Evolutionary conservation across 176 grass and related monocot genomes (phyloP).

Genomic region (Aegilops bicornis): DNA sequence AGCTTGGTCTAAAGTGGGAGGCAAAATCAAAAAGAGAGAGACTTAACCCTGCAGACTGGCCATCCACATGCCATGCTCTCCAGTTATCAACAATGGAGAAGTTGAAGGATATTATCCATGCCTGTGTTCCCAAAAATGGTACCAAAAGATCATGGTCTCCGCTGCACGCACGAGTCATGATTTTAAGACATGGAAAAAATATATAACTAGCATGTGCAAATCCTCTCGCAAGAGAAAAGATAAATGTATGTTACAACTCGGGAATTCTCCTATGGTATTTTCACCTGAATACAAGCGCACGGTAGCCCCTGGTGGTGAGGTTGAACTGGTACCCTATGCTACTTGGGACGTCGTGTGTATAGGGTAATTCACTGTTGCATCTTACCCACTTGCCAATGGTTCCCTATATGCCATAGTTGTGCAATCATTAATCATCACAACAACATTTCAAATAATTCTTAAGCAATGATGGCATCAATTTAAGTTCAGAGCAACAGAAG

Average conservation of each 20-base stretch:
- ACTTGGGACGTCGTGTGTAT: constrained; percentile 13
- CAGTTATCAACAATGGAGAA: constrained; percentile 42
- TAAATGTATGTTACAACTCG: background rate
- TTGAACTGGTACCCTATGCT: constrained; percentile 46
- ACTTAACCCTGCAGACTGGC: constrained; percentile 54
- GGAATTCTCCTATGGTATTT: background rate
- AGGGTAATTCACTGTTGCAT: constrained; percentile 23
- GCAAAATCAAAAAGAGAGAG: background rate
- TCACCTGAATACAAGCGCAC: constrained; percentile 52
- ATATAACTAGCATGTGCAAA: background rate
- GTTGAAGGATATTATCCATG: constrained; percentile 57
- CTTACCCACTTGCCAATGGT: constrained; percentile 43
- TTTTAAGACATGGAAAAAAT: background rate
- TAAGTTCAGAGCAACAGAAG: background rate
- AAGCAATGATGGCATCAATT: background rate
- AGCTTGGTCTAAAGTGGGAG: background rate
- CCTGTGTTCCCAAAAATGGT: constrained; percentile 51
- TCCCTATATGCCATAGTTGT: constrained; percentile 29
- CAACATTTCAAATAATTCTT: background rate
- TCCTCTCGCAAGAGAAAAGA: background rate
- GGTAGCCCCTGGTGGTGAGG: constrained; percentile 44
- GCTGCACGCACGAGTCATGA: background rate
- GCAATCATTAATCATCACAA: background rate
- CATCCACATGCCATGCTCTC: constrained; percentile 61
- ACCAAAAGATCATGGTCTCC: constrained; percentile 47